Conservation (phyloP, 345 rosid genomes). For the Linum lewisii region DNA sequence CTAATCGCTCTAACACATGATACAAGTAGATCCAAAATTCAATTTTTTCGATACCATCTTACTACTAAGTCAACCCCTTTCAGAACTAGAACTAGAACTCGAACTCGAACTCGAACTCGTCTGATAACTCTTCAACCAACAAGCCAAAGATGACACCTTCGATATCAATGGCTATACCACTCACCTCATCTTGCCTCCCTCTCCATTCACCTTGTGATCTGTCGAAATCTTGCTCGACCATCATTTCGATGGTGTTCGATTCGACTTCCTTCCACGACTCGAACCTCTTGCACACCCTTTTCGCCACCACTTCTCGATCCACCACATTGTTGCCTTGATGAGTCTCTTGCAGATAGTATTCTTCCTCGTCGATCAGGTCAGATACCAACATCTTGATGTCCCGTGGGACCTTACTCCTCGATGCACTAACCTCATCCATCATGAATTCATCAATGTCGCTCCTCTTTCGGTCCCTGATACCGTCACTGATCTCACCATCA, state of each 20-base stretch:
- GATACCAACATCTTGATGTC: constrained; percentile 46
- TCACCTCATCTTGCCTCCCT: constrained; percentile 24
- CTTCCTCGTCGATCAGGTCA: constrained; percentile 59
- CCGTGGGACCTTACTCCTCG: constrained; percentile 33
- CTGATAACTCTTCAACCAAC: constrained; percentile 49
- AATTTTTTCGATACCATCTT: not conserved
- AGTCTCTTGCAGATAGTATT: constrained; percentile 5
- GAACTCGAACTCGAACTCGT: constrained; percentile 20
- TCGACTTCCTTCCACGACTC: constrained; percentile 77
- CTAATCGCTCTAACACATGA: not conserved
- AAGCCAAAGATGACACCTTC: constrained; percentile 41
- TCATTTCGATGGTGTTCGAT: constrained; percentile 72
- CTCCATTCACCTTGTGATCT: constrained; percentile 39
- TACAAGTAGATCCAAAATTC: not conserved
- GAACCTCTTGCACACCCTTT: constrained; percentile 51
- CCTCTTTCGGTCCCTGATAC: constrained; percentile 22
- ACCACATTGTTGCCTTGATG: not conserved
- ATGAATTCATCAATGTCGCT: constrained; percentile 1
- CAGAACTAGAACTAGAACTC: too few relatives aligned
- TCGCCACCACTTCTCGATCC: constrained; percentile 24
- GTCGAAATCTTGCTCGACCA: constrained; percentile 69
- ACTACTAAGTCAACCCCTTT: not conserved
- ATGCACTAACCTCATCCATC: constrained; percentile 15
- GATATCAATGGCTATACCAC: constrained; percentile 37
- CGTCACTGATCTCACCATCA: too few relatives aligned